Percentiles rank a stretch among this genome's conserved stretches.
Conservation (phyloP, 1,284 basidiomycete genomes). For the Naganishia sp. region DNA sequence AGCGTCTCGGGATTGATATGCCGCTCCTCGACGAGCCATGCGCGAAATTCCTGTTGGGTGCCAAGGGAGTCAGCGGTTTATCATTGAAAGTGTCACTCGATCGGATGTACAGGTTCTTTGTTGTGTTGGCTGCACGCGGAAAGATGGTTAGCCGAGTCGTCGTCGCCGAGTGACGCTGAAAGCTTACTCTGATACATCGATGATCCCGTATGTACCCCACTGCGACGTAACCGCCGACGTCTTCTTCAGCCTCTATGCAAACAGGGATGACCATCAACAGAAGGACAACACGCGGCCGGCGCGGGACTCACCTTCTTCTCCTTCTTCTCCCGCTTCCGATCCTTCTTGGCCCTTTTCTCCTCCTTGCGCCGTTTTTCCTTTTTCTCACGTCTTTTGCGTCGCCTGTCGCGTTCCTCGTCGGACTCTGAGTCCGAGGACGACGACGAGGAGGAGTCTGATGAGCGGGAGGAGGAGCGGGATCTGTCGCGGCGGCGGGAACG, state of each 20-base stretch:
- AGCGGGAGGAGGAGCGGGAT: conserved; percentile 7
- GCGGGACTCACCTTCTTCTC: conserved; percentile 54
- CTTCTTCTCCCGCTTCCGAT: conserved; percentile 60
- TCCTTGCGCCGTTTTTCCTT: conserved; percentile 42
- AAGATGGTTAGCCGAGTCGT: no score
- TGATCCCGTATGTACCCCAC: conserved; percentile 86
- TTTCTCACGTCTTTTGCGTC: conserved; percentile 37
- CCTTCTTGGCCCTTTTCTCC: conserved; percentile 24
- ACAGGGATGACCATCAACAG: conserved; percentile 10
- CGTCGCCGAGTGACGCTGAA: no score
- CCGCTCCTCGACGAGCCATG: conserved; percentile 86
- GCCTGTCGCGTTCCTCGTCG: conserved; percentile 40
- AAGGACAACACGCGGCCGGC: background rate
- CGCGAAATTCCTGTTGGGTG: conserved; percentile 67
- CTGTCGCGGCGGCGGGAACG: conserved; percentile 13
- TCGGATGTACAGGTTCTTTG: conserved; percentile 34
- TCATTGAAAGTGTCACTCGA: conserved; percentile 2
- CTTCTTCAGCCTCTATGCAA: conserved; percentile 61
- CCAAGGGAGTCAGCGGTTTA: conserved; percentile 2
- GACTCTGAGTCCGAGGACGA: conserved; percentile 34
- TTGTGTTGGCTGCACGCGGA: conserved; percentile 28
- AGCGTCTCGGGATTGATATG: conserved; percentile 83
- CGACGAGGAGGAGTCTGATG: conserved; percentile 17
- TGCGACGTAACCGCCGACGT: conserved; percentile 62
- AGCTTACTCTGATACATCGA: conserved; percentile 76